Evolutionary conservation across 1,284 basidiomycete genomes (phyloP), one percentile per base, ranked within the genome.

Genomic region (Papiliotrema laurentii): DNA sequence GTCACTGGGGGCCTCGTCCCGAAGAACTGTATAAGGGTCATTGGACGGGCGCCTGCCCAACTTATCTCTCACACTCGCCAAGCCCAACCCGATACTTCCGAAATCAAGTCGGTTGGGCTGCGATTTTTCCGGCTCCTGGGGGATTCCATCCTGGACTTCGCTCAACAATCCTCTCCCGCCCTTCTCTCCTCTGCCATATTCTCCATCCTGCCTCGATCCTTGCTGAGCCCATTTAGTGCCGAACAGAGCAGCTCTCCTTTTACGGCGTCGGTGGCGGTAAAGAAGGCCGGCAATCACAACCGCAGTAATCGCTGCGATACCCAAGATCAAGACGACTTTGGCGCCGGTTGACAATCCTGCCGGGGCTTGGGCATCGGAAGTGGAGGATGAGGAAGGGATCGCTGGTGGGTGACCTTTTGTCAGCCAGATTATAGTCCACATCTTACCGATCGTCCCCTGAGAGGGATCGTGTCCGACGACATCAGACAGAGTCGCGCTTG

Each of bases 111-210:
- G 58, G 24, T 56, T 40, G 4, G 45, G 43, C 18, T 35, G 45
- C 48, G 43, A 50, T 43, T 43, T 24, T 22, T 46, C 34, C 4
- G 10, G 9, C 34, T 21, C 35, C 14, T 27, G 28, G 5, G 2
- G 16, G 31, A 22, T 28, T n/a, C 53, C 45, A 27, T 31, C 45
- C 7, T 45, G 28, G 14, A 16, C 26, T 35, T 53, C 50, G 5
- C 58, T 56, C 45, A 61, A 51, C 33, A 60, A 44, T 2, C 56
- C 64, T 25, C 43, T 40, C 4, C 60, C 60, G 14, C 55, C 58
- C 33, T 64, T 63, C 34, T 65, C 51, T 14, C 58, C 28, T 22
- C 45, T 34, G 3, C 61, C 59, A 45, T 60, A 63, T 10, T 55
- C 59, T 26, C 59, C 22, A 18, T 30, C 21, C 53, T 40, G 7